These are phyloP conservation scores for Thelonectria discophora DNA, from an alignment of 2,329 filamentous ascomycete genomes.

Conservation along the genomic window DNA sequence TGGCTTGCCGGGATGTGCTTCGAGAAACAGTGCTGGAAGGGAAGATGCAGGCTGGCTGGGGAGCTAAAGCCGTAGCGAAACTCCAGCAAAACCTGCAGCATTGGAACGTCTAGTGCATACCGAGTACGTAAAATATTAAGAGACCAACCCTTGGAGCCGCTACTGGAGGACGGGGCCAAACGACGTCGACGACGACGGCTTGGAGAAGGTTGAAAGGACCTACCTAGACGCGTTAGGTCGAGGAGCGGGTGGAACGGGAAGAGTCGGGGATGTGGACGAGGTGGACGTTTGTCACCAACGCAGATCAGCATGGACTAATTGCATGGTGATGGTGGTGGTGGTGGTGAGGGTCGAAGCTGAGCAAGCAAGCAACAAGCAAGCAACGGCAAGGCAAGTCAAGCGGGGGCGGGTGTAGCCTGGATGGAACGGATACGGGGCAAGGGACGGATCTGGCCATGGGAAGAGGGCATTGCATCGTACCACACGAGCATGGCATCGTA, in stretches of 20 bases:
- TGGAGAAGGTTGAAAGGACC: constrained; percentile 1
- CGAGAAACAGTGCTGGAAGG: constrained; percentile 11
- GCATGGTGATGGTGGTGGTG: no score
- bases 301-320: constrained; percentile 11
- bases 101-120: no score
- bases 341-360: not conserved
- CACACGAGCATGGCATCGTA: not conserved
- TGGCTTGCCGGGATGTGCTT: not conserved
- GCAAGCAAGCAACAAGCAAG: not conserved
- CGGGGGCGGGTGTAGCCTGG: not conserved
- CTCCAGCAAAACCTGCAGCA: not conserved
- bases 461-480: constrained; percentile 4
- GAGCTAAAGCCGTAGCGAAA: not conserved
- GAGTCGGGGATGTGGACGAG: constrained; percentile 18
- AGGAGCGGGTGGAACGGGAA: constrained; percentile 16
- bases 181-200: not conserved
- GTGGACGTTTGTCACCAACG: not conserved
- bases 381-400: not conserved
- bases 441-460: constrained; percentile 8
- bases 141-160: not conserved
- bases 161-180: constrained; percentile 7
- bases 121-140: not conserved
- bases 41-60: not conserved
- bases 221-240: constrained; percentile 21
- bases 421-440: not conserved